These are phyloP conservation scores for Agroathelia rolfsii DNA, from an alignment of 1,284 basidiomycete species.

Conservation along the genomic window DNA sequence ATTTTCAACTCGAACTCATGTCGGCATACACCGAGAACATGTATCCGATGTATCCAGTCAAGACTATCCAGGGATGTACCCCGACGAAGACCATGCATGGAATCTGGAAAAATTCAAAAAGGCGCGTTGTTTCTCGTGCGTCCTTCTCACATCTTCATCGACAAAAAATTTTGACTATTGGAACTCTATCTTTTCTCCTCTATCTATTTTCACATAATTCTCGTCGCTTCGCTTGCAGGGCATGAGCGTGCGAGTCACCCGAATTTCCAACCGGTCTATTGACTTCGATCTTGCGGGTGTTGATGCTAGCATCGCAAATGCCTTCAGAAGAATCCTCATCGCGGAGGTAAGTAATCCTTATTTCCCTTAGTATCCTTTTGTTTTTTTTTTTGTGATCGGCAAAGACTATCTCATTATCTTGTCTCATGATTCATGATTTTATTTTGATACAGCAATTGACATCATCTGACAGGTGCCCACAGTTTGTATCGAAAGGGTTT, in stretches of 20 bases:
- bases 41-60: slow-evolving; percentile 75
- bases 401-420: slow-evolving; percentile 6
- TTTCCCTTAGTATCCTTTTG: slow-evolving; percentile 4
- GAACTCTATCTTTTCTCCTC: too few species aligned
- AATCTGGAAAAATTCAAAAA: slow-evolving; percentile 64
- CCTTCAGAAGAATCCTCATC: slow-evolving; percentile 84
- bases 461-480: slow-evolving; percentile 84
- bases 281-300: slow-evolving; percentile 96
- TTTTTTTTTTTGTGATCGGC: neutral
- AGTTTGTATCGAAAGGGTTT: slow-evolving; percentile 89
- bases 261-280: slow-evolving; percentile 72
- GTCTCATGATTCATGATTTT: too few species aligned
- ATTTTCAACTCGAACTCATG: too few species aligned
- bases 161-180: too few species aligned
- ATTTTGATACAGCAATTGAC: too few species aligned
- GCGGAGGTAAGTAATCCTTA: slow-evolving; percentile 65
- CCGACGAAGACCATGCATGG: slow-evolving; percentile 81
- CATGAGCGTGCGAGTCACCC: too few species aligned
- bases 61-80: slow-evolving; percentile 82
- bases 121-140: slow-evolving; percentile 29
- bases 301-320: slow-evolving; percentile 94
- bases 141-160: neutral
- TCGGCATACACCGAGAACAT: slow-evolving; percentile 60
- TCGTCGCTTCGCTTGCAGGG: too few species aligned
- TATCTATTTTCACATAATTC: too few species aligned